Evolutionary conservation across 1,284 basidiomycete genomes (phyloP).

Genomic region (Bondarzewia mesenterica): DNA sequence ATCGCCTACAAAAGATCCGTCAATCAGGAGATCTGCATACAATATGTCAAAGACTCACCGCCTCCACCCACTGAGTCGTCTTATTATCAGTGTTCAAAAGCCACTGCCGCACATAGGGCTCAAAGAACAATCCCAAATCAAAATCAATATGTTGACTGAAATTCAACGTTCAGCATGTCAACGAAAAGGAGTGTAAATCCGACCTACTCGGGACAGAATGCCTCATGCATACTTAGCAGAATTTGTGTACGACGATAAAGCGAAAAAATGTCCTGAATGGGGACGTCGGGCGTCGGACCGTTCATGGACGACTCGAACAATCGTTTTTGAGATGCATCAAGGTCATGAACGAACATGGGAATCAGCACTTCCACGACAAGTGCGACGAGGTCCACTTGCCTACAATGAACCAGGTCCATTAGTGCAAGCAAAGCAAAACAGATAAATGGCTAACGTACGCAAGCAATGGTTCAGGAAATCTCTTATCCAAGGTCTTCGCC

Average conservation of each 20-base stretch:
- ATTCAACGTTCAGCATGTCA: slow-evolving; percentile 3
- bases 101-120: slow-evolving; percentile 88
- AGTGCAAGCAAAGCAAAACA: neutral
- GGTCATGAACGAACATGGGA: slow-evolving; percentile 70
- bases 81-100: slow-evolving; percentile 84
- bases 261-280: slow-evolving; percentile 83
- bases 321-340: slow-evolving; percentile 64
- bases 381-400: slow-evolving; percentile 75
- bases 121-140: slow-evolving; percentile 72
- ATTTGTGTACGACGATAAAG: slow-evolving; percentile 75
- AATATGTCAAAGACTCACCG: slow-evolving; percentile 33
- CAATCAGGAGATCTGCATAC: slow-evolving; percentile 1
- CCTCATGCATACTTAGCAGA: slow-evolving; percentile 69
- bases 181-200: slow-evolving; percentile 19
- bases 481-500: slow-evolving; percentile 76
- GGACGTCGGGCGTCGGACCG: slow-evolving; percentile 68
- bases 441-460: slow-evolving; percentile 41
- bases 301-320: slow-evolving; percentile 75
- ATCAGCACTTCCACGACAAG: slow-evolving; percentile 68
- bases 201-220: slow-evolving; percentile 68
- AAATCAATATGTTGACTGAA: slow-evolving; percentile 52
- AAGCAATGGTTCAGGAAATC: slow-evolving; percentile 77
- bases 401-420: slow-evolving; percentile 1
- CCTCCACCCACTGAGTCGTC: slow-evolving; percentile 91
- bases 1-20: slow-evolving; percentile 53